Evolutionary conservation across 768 basidiomycete species (phyloP).

Genomic region (Leccinum boreale): DNA sequence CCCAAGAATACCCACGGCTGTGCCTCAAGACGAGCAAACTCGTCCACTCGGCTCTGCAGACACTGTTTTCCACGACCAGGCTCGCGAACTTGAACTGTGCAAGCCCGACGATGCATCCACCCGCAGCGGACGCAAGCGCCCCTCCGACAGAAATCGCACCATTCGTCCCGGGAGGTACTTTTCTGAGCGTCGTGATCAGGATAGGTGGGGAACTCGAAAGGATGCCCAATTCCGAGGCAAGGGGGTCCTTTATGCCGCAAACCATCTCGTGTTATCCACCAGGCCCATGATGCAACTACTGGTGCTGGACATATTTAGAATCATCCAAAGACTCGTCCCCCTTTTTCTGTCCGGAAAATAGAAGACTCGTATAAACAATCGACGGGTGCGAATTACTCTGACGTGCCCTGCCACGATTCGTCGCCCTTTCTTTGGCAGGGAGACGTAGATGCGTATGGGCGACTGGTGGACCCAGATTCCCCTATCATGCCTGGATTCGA

Average conservation of each 20-base stretch:
- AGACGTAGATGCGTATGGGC: not conserved
- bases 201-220: constrained; percentile 65
- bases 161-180: constrained; percentile 87
- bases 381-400: not conserved
- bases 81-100: constrained; percentile 48
- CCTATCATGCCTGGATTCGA: not conserved
- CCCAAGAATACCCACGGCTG: constrained; percentile 60
- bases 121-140: constrained; percentile 67
- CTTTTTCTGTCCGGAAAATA: not conserved
- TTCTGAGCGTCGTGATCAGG: constrained; percentile 72
- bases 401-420: not conserved
- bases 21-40: constrained; percentile 52
- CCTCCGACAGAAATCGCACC: constrained; percentile 80
- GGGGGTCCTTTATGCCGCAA: constrained; percentile 11
- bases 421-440: not conserved
- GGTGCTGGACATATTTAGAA: not conserved
- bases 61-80: constrained; percentile 67
- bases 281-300: not conserved
- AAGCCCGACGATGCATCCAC: constrained; percentile 71
- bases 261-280: not conserved
- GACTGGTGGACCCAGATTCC: not conserved
- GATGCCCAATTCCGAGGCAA: constrained; percentile 92
- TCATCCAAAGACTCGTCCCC: not conserved
- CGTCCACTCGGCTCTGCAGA: constrained; percentile 88
- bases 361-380: not conserved